Evolutionary conservation across 345 rosid genomes (phyloP), one percentile per base, ranked within the genome.

Genomic region (Eucalyptus dawsonii): DNA sequence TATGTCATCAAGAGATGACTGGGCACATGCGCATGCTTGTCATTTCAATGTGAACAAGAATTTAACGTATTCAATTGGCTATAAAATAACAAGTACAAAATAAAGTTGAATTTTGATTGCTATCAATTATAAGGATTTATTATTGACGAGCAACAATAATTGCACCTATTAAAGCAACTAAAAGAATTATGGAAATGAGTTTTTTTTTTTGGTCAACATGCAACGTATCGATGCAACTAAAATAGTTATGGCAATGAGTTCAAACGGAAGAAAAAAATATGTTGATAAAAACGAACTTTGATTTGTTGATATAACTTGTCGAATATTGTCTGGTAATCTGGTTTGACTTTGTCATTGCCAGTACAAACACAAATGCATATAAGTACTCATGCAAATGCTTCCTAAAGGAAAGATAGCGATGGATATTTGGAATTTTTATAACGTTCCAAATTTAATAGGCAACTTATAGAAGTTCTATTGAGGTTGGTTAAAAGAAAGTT

Each of bases 241-340:
- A 56, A 56, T 6, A 56, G 29, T 24, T 56, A 56, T 56, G 62
- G 62, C 24, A 56, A 56, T 24, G 62, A 24, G 29, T 56, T 56
- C 29, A 24, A 56, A 24, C 3, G 3, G 6, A 24, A 56, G 6
- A 9, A 24, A 56, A 56, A 56, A 4, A 56, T 56, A 9, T 56
- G 29, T 0, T 4, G 13, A 56, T 22, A 9, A 56, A 56, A 56
- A 56, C 0, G 1, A 56, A 56, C 3, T 56, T 3, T 1, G 62
- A 56, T 56, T 56, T 56, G 27, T 56, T 56, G 29, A 56, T 1
- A 56, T 56, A 9, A 56, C 14, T 5, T 24, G 4, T 24, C 62
- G 6, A 56, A 56, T 11, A 6, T 22, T 24, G 14, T 25, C 5
- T 25, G 29, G 29, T 22, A 24, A 56, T 56, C 13, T 4, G 7